Percentiles rank a stretch among this genome's conserved stretches.
phyloP scores from a whole-genome alignment of 1,284 basidiomycete genomes.

The Papiliotrema flavescens region DNA sequence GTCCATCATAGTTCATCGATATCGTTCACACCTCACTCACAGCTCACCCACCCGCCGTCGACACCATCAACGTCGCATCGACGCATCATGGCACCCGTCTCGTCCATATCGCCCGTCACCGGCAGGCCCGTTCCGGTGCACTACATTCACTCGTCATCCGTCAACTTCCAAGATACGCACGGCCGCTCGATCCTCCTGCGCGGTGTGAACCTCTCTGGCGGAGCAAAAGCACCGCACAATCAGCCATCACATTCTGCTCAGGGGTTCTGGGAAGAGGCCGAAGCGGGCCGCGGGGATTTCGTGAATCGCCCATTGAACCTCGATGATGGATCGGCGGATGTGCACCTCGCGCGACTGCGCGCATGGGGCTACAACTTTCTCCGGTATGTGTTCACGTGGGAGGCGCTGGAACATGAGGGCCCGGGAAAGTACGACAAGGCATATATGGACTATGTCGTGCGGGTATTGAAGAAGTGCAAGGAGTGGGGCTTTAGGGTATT shows the following conservation, averaged over 20 bases:
- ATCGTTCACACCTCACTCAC: no score
- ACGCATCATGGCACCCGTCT: conserved; percentile 35
- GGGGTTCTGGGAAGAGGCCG: conserved; percentile 84
- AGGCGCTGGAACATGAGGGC: conserved; percentile 85
- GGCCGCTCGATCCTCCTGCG: conserved; percentile 83
- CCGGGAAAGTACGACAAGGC: conserved; percentile 90
- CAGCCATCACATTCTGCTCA: conserved; percentile 66
- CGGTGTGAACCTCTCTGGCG: conserved; percentile 88
- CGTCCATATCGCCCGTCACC: conserved; percentile 63
- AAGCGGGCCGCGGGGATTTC: conserved; percentile 66
- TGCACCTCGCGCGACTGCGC: conserved; percentile 75
- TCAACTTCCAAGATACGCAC: conserved; percentile 75
- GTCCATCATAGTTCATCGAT: no score
- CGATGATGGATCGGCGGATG: conserved; percentile 49
- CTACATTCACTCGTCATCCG: conserved; percentile 62
- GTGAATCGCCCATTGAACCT: conserved; percentile 73
- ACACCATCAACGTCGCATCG: background rate
- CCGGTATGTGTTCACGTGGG: conserved; percentile 93
- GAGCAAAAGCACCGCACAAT: conserved; percentile 74
- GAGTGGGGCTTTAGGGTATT: conserved; percentile 91
- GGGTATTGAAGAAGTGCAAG: conserved; percentile 83
- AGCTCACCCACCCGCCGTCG: background rate
- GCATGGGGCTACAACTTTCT: conserved; percentile 95
- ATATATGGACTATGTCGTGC: conserved; percentile 88
- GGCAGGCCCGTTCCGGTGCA: conserved; percentile 52